A percentile compares a stretch with the other conserved stretches of the same genome.
Conservation (phyloP, 768 basidiomycete genomes). For the Fibroporia radiculosa region DNA sequence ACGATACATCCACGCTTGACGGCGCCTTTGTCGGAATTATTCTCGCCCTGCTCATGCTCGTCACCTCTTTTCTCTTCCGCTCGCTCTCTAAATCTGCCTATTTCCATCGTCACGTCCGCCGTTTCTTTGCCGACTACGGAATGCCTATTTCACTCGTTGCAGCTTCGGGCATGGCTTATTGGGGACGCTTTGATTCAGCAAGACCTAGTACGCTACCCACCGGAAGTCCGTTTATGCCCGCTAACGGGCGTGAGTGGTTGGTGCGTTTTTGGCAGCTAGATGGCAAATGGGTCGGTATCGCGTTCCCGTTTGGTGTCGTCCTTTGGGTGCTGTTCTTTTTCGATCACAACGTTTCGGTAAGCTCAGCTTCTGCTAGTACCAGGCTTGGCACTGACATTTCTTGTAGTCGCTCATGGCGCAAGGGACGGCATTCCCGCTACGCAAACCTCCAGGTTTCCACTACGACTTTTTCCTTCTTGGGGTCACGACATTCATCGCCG, state of each 20-base stretch:
- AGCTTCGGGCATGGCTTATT: slow-evolving; percentile 72
- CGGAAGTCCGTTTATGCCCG: slow-evolving; percentile 61
- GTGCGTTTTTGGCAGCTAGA: slow-evolving; percentile 86
- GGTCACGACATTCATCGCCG: slow-evolving; percentile 82
- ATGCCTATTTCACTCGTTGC: slow-evolving; percentile 85
- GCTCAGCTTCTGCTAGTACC: slow-evolving; percentile 18
- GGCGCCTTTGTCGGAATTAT: slow-evolving; percentile 60
- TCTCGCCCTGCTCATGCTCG: slow-evolving; percentile 72
- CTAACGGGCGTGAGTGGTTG: slow-evolving; percentile 70
- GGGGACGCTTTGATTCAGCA: slow-evolving; percentile 65
- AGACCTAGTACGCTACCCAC: slow-evolving; percentile 63
- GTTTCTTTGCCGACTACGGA: slow-evolving; percentile 80
- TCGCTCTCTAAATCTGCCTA: slow-evolving; percentile 51
- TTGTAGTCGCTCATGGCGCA: slow-evolving; percentile 90
- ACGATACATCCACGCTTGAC: slow-evolving; percentile 26
- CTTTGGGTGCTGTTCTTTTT: slow-evolving; percentile 94
- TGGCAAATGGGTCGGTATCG: slow-evolving; percentile 83
- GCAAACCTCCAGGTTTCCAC: slow-evolving; percentile 85
- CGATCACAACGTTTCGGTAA: slow-evolving; percentile 87
- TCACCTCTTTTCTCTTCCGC: slow-evolving; percentile 68
- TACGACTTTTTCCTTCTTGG: slow-evolving; percentile 90
- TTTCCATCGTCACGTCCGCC: slow-evolving; percentile 67
- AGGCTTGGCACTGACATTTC: not conserved
- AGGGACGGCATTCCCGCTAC: slow-evolving; percentile 78
- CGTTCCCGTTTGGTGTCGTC: slow-evolving; percentile 82